Base-by-base conservation (phyloP, 1,284 basidiomycete species). In the Apiotrichum sp. region DNA sequence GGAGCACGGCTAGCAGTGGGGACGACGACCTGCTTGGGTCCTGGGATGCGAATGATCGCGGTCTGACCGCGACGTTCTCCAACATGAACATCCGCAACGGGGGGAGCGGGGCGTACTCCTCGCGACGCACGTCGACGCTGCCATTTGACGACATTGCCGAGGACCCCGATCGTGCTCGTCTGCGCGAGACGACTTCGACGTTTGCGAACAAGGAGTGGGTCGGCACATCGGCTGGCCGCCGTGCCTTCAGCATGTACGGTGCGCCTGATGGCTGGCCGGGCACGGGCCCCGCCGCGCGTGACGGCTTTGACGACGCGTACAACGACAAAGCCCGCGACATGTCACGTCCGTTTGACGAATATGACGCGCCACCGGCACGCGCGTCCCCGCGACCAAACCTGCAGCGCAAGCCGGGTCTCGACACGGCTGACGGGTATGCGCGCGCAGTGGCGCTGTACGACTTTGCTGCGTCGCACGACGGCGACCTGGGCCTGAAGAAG, bases 401-500 rank as follows among this genome's bases (percentile, higher is more conserved):
- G 14, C 46, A 53, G n/a, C 54, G 59, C 22, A 67, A 62, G 50
- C 47, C 47, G 31, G 65, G 63, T 7, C 53, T 67, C 36, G 57
- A 63, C 33, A 55, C 47, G 6, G 39, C 63, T n/a, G 68, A 75
- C 53, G 74, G 75, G 7, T 69, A 73, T 38, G 85, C 82, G 22
- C 81, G 87, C 52, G 90, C 87, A 3, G 84, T 93, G 38, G 90
- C 88, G 6, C 69, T 91, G 62, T 92, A 82, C 70, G 82, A 88
- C 70, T 93, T 89, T 72, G 73, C 80, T 45, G 87, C 86, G 6
- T 80, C 85, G 6, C 84, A 89, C 79, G 82, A 78, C 10, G 90
- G 88, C 2, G 92, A 96, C 74, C 71, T 96, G 43, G 86, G 86
- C 1, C 88, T 96, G 71, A 80, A 77, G n/a, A 89, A 87, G 71